Evolutionary conservation across 2,329 filamentous ascomycete genomes (phyloP).

Genomic region (Scortechinia acanthostroma): DNA sequence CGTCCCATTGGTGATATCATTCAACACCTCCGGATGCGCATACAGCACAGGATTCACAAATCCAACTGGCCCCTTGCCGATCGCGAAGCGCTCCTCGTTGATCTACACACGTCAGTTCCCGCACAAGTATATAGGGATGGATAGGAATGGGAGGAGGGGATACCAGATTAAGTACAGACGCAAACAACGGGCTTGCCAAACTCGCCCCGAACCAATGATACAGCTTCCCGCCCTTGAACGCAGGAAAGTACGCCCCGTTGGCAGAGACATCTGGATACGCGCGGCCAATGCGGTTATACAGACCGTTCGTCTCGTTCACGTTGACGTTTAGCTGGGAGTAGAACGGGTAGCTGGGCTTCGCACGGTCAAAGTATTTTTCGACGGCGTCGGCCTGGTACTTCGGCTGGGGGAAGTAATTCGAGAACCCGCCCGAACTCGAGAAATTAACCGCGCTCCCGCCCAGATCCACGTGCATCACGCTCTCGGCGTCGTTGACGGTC

Average conservation of each 20-base stretch:
- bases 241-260: slow-evolving; percentile 39
- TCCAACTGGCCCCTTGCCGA: slow-evolving; percentile 25
- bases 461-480: not conserved
- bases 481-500: slow-evolving; percentile 6
- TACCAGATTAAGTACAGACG: slow-evolving; percentile 11
- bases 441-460: slow-evolving; percentile 5
- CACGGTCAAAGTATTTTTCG: slow-evolving; percentile 12
- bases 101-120: too few relatives aligned
- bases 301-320: slow-evolving; percentile 24
- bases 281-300: slow-evolving; percentile 23
- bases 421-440: slow-evolving; percentile 20
- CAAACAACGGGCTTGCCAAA: slow-evolving; percentile 10
- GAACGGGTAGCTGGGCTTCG: slow-evolving; percentile 10
- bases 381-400: slow-evolving; percentile 16
- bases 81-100: slow-evolving; percentile 3
- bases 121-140: slow-evolving; percentile 4
- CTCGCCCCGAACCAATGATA: slow-evolving; percentile 8
- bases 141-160: slow-evolving; percentile 6
- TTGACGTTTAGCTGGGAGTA: slow-evolving; percentile 14
- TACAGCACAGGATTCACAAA: slow-evolving; percentile 31
- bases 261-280: slow-evolving; percentile 27
- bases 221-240: slow-evolving; percentile 3
- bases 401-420: slow-evolving; percentile 18
- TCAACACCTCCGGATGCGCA: slow-evolving; percentile 20
- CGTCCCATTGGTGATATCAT: slow-evolving; percentile 25